phyloP scores from a whole-genome alignment of 1,284 basidiomycete genomes.

The Vanrija pseudolonga region DNA sequence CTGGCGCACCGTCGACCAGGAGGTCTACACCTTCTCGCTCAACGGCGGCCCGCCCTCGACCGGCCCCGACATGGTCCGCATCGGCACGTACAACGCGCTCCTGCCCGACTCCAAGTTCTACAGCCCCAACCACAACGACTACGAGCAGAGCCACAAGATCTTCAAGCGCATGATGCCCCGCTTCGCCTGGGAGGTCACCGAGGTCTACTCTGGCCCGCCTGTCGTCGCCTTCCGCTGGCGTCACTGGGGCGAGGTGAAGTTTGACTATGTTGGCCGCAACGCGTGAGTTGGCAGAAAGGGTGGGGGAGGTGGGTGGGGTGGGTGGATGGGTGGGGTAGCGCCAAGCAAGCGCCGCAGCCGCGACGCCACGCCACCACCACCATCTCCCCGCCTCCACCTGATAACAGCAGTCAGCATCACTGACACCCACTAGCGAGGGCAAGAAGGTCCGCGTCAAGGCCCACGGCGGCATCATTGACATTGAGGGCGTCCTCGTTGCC shows the following conservation, averaged over 20 bases:
- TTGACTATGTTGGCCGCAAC: constrained; percentile 16
- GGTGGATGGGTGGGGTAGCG: too few relatives aligned
- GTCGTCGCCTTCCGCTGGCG: constrained; percentile 13
- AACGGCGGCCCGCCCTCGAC: constrained; percentile 11
- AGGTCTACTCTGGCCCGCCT: constrained; percentile 18
- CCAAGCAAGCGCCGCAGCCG: too few relatives aligned
- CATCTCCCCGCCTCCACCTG: too few relatives aligned
- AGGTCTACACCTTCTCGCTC: constrained; percentile 10
- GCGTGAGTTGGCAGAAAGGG: background rate
- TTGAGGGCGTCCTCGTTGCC: constrained; percentile 13
- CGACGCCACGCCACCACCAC: too few relatives aligned
- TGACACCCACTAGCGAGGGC: constrained; percentile 6
- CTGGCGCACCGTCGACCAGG: constrained; percentile 14
- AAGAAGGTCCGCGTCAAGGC: constrained; percentile 18
- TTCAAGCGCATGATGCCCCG: constrained; percentile 22
- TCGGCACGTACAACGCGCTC: constrained; percentile 18
- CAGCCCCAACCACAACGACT: constrained; percentile 13
- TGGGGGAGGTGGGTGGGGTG: too few relatives aligned
- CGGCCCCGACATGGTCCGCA: constrained; percentile 9
- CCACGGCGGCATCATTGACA: constrained; percentile 8
- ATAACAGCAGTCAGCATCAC: background rate
- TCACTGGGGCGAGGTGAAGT: constrained; percentile 21
- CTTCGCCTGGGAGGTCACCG: constrained; percentile 17
- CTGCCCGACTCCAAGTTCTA: constrained; percentile 10
- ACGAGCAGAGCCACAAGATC: constrained; percentile 7